Base-by-base conservation (phyloP, 2,329 filamentous ascomycete genomes). In the Byssothecium circinans region DNA sequence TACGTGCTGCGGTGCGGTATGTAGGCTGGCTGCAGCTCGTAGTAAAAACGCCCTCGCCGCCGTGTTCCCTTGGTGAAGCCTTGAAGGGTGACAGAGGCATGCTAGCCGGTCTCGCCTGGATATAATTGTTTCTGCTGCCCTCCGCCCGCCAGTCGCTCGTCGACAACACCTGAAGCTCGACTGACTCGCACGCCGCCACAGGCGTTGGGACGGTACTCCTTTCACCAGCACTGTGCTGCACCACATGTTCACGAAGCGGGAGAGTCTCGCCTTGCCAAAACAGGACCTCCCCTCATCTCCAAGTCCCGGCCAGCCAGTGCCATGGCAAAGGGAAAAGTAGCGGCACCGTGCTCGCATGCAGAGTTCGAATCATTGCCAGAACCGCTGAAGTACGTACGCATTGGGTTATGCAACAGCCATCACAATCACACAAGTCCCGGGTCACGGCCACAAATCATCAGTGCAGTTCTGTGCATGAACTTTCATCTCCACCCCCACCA, bases 351-450 rank as follows among this genome's bases (percentile, higher is more conserved):
- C 43, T 62, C 62, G 47, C 63, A 70, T 54, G 68, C 70, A 47
- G 71, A 75, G 46, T 76, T 69, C 58, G 68, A 71, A 41, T 60
- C 67, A 29, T 63, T 77, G 51, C 74, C 75, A 17, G 43, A 62
- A 54, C 71, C 72, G 47, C 65, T 77, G 41, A 70, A 73, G 74
- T 76, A 68, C 61, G 47, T 50, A 73, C 73, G 41, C 8, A 40
- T 45, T 36, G 49, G 41, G n/a, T n/a, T 49, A 52, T 55, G 48
- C 50, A 40, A 45, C 47, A 18, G 52, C 52, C 49, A 49, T 52
- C 49, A 57, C 52, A 50, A 49, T 57, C 56, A 53, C 60, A 57
- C 35, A 39, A 14, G 10, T 29, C 38, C 47, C 35, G 36, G 52
- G 6, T 25, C 6, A 5, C 23, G 5, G 5, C 23, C 23, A 25